These are phyloP conservation scores for Chaetomium sp. DNA, from an alignment of 2,329 filamentous ascomycete genomes.

Conservation along the genomic window DNA sequence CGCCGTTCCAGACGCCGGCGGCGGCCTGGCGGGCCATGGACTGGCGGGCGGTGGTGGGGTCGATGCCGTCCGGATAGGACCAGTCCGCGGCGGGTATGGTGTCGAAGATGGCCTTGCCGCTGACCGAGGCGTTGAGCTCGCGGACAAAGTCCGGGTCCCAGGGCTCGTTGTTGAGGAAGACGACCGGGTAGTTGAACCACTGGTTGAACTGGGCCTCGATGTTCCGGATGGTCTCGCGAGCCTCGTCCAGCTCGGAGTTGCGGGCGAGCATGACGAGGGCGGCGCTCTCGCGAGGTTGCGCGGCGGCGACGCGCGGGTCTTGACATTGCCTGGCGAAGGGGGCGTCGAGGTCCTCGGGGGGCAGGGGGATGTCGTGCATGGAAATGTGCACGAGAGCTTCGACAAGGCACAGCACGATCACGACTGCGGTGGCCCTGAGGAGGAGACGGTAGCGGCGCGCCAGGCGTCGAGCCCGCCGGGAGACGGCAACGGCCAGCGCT, in stretches of 20 bases:
- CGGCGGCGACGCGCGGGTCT: constrained; percentile 41
- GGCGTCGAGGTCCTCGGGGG: constrained; percentile 43
- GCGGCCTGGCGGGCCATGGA: constrained; percentile 36
- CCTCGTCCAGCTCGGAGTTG: constrained; percentile 47
- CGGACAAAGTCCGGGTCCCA: constrained; percentile 46
- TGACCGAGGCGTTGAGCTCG: constrained; percentile 42
- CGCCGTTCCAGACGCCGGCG: constrained; percentile 43
- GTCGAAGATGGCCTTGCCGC: constrained; percentile 46
- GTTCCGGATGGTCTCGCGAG: constrained; percentile 44
- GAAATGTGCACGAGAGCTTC: constrained; percentile 43
- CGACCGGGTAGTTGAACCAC: constrained; percentile 50
- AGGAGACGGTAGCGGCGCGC: constrained; percentile 17
- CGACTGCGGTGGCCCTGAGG: constrained; percentile 31
- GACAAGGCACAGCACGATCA: constrained; percentile 39
- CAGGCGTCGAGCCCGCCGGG: constrained; percentile 18
- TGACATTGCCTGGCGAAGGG: constrained; percentile 46
- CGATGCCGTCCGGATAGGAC: constrained; percentile 43
- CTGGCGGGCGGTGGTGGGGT: constrained; percentile 26
- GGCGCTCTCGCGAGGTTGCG: constrained; percentile 46
- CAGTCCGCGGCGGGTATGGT: constrained; percentile 46
- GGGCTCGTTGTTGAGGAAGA: constrained; percentile 51
- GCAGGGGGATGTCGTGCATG: constrained; percentile 41
- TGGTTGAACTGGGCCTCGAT: constrained; percentile 51
- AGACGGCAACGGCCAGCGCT: constrained; percentile 16
- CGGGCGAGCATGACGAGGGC: constrained; percentile 51